Evolutionary conservation across 2,329 filamentous ascomycete genomes (phyloP), one percentile per base, ranked within the genome.

Genomic region (Lachnellula cervina): DNA sequence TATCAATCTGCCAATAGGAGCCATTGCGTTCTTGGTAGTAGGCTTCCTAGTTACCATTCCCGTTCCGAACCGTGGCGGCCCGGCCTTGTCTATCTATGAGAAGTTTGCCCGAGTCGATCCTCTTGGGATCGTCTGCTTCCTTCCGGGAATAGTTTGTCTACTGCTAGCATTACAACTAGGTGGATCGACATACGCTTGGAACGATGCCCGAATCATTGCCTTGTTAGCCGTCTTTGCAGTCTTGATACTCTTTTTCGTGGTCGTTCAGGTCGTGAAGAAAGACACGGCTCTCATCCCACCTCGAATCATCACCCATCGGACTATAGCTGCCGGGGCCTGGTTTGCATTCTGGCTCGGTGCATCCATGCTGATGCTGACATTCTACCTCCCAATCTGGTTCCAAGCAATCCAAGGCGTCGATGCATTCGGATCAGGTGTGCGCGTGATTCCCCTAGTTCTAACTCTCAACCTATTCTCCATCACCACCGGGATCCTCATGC

Each of bases 351-450:
- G 48, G 71, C 65, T 74, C 32, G 52, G 58, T 32, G 57, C 55
- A 42, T 76, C 51, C 58, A 61, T 72, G 32, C 61, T 75, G 45
- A 73, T 73, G 37, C 37, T 59, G 74, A 77, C 5, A 34, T 32
- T 48, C 32, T 73, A 73, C 38, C 70, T 77, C 25, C 74, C 79
- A 40, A 78, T 81, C 57, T 74, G 76, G 65, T 77, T 78, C 62
- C 75, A 79, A 54, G 74, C 73, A 1, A 72, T 77, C 48, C 73
- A 74, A 43, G 71, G 71, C n/a, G 71, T 69, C 13, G 68, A 69
- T 3, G 75, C 76, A 6, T 70, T 74, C 49, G 70, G 74, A 38
- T 76, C 74, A 6, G 76, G 75, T 17, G 76, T 78, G 49, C 72
- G 72, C 46, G 62, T 70, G 9, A 58, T 73, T 14, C 70, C 71